These are phyloP conservation scores for Mycena floridula DNA, from an alignment of 768 basidiomycete species.

Conservation along the genomic window DNA sequence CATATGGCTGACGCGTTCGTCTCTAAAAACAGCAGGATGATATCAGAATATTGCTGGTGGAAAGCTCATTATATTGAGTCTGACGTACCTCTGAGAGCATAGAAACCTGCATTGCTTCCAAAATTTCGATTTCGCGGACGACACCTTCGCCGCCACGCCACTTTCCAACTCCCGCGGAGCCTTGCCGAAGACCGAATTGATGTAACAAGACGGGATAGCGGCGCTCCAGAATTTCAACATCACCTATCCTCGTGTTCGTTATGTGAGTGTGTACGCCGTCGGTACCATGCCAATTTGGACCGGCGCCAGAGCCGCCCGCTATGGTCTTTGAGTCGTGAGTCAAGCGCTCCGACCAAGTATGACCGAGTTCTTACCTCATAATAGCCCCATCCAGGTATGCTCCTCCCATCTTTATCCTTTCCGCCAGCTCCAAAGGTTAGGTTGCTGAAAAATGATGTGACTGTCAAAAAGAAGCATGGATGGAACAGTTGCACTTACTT, in stretches of 20 bases:
- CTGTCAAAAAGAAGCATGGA: constrained; percentile 2
- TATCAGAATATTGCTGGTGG: background rate
- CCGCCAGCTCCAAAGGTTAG: constrained; percentile 86
- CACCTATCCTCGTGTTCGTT: constrained; percentile 89
- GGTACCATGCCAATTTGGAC: constrained; percentile 85
- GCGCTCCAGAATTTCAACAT: constrained; percentile 89
- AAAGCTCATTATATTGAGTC: background rate
- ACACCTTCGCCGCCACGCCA: constrained; percentile 84
- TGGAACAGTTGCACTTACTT: constrained; percentile 47
- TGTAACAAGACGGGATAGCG: constrained; percentile 90
- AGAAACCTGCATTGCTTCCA: constrained; percentile 78
- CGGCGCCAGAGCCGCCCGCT: constrained; percentile 90
- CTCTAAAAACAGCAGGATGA: constrained; percentile 38
- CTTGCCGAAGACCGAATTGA: constrained; percentile 69
- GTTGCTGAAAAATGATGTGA: constrained; percentile 41
- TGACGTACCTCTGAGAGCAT: constrained; percentile 79
- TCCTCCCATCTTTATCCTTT: constrained; percentile 74
- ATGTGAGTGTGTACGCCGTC: constrained; percentile 93
- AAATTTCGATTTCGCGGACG: constrained; percentile 75
- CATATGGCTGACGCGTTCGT: constrained; percentile 82
- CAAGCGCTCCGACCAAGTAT: no score
- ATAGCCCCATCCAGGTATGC: constrained; percentile 83
- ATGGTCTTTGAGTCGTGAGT: constrained; percentile 56
- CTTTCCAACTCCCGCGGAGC: constrained; percentile 64
- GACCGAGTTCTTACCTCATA: constrained; percentile 61